Evolutionary conservation across 192 early-diverging fungal species (phyloP).

Genomic region (Bifiguratus adelaidae): DNA sequence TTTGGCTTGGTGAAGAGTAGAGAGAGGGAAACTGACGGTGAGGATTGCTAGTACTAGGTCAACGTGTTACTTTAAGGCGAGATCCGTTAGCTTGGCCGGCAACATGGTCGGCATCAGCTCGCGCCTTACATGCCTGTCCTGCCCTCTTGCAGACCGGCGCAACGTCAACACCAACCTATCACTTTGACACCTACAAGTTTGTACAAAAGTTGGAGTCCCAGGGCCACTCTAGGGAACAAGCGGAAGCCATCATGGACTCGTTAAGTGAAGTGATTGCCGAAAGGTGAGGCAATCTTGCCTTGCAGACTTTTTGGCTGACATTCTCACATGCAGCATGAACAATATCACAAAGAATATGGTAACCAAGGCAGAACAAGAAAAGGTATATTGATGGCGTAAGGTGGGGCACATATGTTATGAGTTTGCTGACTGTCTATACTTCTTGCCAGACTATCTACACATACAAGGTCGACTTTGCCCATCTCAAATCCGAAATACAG

Average conservation of each 20-base stretch:
- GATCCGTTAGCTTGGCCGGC: too few species aligned
- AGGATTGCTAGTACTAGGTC: too few species aligned
- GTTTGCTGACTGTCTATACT: background rate
- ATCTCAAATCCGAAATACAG: slow-evolving; percentile 78
- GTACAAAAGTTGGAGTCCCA: slow-evolving; percentile 59
- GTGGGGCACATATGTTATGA: background rate
- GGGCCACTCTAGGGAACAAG: slow-evolving; percentile 57
- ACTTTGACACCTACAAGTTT: slow-evolving; percentile 80
- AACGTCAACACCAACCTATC: slow-evolving; percentile 22
- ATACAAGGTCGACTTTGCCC: slow-evolving; percentile 83
- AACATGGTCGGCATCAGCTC: too few species aligned
- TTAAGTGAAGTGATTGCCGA: slow-evolving; percentile 61
- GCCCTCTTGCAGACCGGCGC: background rate
- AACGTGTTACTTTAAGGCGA: too few species aligned
- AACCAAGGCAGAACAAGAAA: slow-evolving; percentile 75
- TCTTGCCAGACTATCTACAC: slow-evolving; percentile 57
- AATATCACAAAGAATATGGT: slow-evolving; percentile 54
- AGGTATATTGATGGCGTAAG: slow-evolving; percentile 20
- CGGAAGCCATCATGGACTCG: slow-evolving; percentile 67
- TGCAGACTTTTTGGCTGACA: background rate
- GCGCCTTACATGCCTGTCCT: too few species aligned
- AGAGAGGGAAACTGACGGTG: too few species aligned
- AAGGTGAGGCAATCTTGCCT: slow-evolving; percentile 27
- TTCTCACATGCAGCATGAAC: slow-evolving; percentile 32
- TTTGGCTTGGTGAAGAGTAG: too few species aligned